These are phyloP conservation scores for Camelina laxa DNA, from an alignment of 345 rosid species.

Conservation along the genomic window DNA sequence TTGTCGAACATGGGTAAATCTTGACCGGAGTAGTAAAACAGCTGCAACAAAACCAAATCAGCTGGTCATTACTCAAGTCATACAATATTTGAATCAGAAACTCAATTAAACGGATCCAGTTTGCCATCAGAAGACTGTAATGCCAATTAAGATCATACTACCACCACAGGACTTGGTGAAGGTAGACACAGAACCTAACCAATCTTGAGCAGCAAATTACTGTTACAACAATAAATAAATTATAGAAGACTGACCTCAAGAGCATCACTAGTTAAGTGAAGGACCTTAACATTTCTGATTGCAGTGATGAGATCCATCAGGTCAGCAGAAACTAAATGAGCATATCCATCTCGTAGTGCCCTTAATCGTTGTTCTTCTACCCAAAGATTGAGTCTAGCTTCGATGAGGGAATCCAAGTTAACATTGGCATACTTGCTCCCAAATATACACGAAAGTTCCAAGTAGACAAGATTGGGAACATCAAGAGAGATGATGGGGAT, in stretches of 20 bases:
- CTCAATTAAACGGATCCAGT: background rate
- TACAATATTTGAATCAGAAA: background rate
- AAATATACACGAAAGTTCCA: background rate
- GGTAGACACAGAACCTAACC: background rate
- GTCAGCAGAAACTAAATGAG: background rate
- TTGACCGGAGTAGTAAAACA: background rate
- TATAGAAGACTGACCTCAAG: background rate
- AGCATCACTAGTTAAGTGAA: background rate
- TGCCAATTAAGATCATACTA: background rate
- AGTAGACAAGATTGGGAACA: constrained; percentile 28
- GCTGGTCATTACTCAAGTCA: background rate
- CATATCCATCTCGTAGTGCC: background rate
- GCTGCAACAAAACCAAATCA: background rate
- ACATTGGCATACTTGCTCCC: background rate
- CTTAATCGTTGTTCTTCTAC: background rate
- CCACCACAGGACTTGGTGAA: too few relatives aligned
- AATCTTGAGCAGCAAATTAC: background rate
- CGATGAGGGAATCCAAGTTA: constrained; percentile 12
- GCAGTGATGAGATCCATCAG: background rate
- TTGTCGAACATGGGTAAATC: background rate
- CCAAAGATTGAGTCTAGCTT: background rate
- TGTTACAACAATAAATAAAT: background rate
- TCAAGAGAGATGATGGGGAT: background rate
- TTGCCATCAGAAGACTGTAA: background rate
- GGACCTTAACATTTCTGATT: constrained; percentile 6